Evolutionary conservation across 2,329 filamentous ascomycete species (phyloP).

Genomic region (Teratosphaeria pseudoeucalypti): DNA sequence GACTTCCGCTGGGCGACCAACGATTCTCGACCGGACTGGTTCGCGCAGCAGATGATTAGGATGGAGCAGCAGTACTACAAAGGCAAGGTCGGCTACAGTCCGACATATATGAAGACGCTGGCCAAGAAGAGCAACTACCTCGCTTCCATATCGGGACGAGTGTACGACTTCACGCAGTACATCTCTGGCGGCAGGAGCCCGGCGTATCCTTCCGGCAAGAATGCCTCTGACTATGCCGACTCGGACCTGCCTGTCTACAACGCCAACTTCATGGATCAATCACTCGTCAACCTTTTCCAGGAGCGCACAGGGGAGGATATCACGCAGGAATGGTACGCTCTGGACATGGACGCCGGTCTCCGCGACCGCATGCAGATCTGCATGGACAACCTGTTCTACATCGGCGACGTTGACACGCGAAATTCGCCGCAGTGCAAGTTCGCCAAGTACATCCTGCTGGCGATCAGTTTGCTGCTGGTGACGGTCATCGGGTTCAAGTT

Average conservation of each 20-base stretch:
- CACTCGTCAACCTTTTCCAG: constrained; percentile 68
- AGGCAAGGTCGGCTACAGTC: constrained; percentile 74
- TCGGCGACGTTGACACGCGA: constrained; percentile 83
- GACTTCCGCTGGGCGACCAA: constrained; percentile 83
- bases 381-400: constrained; percentile 88
- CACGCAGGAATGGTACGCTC: constrained; percentile 67
- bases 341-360: constrained; percentile 47
- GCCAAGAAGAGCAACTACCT: constrained; percentile 42
- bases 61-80: constrained; percentile 73
- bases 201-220: constrained; percentile 44
- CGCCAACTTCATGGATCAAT: constrained; percentile 69
- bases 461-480: constrained; percentile 69
- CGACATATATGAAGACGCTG: constrained; percentile 65
- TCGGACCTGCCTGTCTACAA: constrained; percentile 25
- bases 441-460: constrained; percentile 77
- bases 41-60: constrained; percentile 73
- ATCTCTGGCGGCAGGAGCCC: constrained; percentile 61
- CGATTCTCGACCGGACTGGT: constrained; percentile 83
- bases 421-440: constrained; percentile 79
- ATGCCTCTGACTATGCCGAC: constrained; percentile 8
- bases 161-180: constrained; percentile 89
- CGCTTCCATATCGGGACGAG: constrained; percentile 64
- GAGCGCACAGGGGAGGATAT: constrained; percentile 67
- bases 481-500: constrained; percentile 91
- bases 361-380: constrained; percentile 67